Evolutionary conservation across 495 filamentous ascomycete species (phyloP), one percentile per base, ranked within the genome.

Genomic region (Pseudevernia furfuracea): DNA sequence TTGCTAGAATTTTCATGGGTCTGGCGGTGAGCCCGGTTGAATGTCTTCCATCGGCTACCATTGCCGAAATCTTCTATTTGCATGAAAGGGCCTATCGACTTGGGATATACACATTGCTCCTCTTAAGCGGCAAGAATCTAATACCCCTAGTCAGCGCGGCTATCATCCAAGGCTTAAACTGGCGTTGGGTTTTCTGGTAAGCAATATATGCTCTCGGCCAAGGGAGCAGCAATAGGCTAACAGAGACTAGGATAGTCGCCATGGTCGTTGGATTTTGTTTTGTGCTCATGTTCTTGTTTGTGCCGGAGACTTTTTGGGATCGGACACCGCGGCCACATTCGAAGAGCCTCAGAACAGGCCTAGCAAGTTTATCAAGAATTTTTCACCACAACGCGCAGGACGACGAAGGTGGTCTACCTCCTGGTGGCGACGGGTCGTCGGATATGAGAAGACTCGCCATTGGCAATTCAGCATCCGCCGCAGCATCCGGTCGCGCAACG

Each of bases 281-380:
- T 49, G 70, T 82, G 12, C 74, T 95, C 1, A 78, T 97, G 1
- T 96, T 96, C 69, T 79, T 98, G 62, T 96, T 96, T 69, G 89
- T 96, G 9, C 94, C 94, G 0, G 94, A 98, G 75, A 96, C 92
- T 0, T 96, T 96, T 70, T 97, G 94, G 94, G 92, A 97, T 71
- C 82, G 94, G 28, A 87, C 87, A 4, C 93, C 92, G 4, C 77
- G 81, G 49, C 82, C 89, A 69, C 83, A 82, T 66, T 74, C 41
- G 12, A 68, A 64, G 23, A 70, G 58, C 34, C 56, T 52, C 37
- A 68, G 61, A 59, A 48, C 63, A n/a, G 48, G 59, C 11, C 56
- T 71, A 6, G 59, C 58, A 17, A 64, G 63, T 37, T 23, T 68
- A 12, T 70, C 70, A 2, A 63, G 43, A 21, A 62, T 71, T 25